A percentile compares a stretch with the other conserved stretches of the same genome.
Evolutionary conservation across 2,329 filamentous ascomycete genomes (phyloP).

Genomic region (Sporothrix luriei): DNA sequence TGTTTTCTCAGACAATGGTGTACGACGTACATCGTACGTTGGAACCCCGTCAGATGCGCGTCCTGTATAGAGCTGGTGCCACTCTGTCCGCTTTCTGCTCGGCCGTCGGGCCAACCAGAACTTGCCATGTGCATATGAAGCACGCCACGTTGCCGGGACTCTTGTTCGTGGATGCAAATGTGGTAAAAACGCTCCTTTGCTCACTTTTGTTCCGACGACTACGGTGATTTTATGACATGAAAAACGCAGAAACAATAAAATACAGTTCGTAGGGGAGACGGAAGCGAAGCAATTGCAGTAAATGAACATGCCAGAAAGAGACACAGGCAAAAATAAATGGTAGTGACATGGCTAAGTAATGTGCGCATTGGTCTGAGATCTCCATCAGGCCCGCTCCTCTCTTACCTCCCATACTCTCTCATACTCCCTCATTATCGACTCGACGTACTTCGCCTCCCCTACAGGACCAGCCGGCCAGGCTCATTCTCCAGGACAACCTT

Average conservation of each 20-base stretch:
- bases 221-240: conserved; percentile 1
- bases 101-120: too few relatives aligned
- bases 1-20: neutral
- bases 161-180: neutral
- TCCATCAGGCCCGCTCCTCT: conserved; percentile 37
- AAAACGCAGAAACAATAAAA: conserved; percentile 15
- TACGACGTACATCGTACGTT: neutral
- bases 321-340: conserved; percentile 34
- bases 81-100: too few relatives aligned
- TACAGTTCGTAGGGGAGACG: conserved; percentile 17
- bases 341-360: conserved; percentile 22
- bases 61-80: too few relatives aligned
- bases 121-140: too few relatives aligned
- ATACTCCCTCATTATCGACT: neutral
- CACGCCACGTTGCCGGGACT: too few relatives aligned
- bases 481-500: conserved; percentile 82
- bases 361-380: neutral
- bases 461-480: conserved; percentile 72
- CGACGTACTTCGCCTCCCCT: conserved; percentile 28
- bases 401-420: neutral
- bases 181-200: neutral
- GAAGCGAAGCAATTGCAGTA: neutral
- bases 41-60: too few relatives aligned
- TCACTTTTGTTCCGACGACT: neutral
- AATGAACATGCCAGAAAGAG: neutral